Base-by-base conservation (phyloP, 2,329 filamentous ascomycete genomes). In the Arthroderma sp. region DNA sequence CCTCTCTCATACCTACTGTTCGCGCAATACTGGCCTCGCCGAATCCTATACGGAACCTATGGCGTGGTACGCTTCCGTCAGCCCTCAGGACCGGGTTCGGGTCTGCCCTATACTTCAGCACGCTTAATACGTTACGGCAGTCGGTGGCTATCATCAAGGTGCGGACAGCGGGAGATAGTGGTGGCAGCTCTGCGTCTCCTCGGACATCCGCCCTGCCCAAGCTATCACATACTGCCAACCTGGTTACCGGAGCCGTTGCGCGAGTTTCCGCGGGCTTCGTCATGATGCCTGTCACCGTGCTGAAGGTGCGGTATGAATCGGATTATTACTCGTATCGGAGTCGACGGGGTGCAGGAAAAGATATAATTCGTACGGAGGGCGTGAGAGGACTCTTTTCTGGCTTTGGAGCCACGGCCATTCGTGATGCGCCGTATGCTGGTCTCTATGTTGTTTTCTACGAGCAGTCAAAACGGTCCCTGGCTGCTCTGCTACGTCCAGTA, bases 391-490 rank as follows among this genome's bases (percentile, higher is more conserved):
- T 98, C 72, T 97, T 97, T 66, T 83, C 87, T 0, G 93, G 93
- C 1, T 95, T 95, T 67, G 93, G 93, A 43, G 93, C 91, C 1
- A 98, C 93, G 0, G 89, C 93, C 0, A 82, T 95, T 28, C 81
- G 93, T 49, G 93, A 98, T 71, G 93, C 91, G n/a, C 93, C 93
- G 0, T 97, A 97, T 69, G 93, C 93, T 0, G 93, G 93, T 0
- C 77, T 96, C 15, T 98, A 98, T 67, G 89, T 98, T 0, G 76
- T 96, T 6, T 87, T 95, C 64, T 98, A 98, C 72, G 93, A 98
- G 74, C 71, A 75, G 55, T 61, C 68, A 19, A 76, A 75, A 57
- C 68, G 68, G 5, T 64, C 61, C 2, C 60, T 75, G 7, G 63
- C 67, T 0, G 58, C 63, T 9, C 47, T 72, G 51, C 60, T 65